These are phyloP conservation scores for Trypanosoma lewisi DNA, from an alignment of 208 protist species.

Conservation along the genomic window DNA sequence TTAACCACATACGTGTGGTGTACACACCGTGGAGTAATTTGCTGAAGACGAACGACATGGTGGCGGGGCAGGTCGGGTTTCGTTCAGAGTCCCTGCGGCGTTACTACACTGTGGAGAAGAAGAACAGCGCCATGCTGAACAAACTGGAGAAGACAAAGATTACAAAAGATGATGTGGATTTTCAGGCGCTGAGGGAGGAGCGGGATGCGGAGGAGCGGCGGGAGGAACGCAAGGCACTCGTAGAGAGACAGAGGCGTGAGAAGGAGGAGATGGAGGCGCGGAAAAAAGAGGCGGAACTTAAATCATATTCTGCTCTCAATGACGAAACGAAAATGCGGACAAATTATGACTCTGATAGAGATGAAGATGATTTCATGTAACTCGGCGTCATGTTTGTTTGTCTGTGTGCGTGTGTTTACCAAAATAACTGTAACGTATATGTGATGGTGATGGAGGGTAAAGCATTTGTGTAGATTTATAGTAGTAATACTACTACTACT, in stretches of 20 bases:
- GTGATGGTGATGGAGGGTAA: no score
- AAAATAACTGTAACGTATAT: no score
- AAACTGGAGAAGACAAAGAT: constrained; percentile 92
- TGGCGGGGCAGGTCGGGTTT: constrained; percentile 95
- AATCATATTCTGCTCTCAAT: constrained; percentile 84
- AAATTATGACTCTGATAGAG: constrained; percentile 75
- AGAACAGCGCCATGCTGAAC: constrained; percentile 90
- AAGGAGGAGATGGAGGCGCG: constrained; percentile 71
- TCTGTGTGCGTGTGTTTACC: no score
- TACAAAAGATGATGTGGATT: constrained; percentile 89
- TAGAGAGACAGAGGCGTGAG: constrained; percentile 54
- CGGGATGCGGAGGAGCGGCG: constrained; percentile 69
- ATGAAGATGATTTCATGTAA: constrained; percentile 92
- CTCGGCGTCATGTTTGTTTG: no score
- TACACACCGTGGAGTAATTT: constrained; percentile 98
- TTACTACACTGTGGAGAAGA: constrained; percentile 74
- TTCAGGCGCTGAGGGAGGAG: constrained; percentile 71
- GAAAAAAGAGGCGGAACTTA: constrained; percentile 70
- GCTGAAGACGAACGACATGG: constrained; percentile 96
- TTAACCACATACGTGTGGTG: constrained; percentile 91
- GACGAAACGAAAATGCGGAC: constrained; percentile 78
- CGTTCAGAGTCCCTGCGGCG: constrained; percentile 84
- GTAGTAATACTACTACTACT: no score
- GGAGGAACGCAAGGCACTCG: constrained; percentile 36
- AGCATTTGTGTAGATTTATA: no score